Base-by-base conservation (phyloP, 345 rosid species). In the Acer campestre region DNA sequence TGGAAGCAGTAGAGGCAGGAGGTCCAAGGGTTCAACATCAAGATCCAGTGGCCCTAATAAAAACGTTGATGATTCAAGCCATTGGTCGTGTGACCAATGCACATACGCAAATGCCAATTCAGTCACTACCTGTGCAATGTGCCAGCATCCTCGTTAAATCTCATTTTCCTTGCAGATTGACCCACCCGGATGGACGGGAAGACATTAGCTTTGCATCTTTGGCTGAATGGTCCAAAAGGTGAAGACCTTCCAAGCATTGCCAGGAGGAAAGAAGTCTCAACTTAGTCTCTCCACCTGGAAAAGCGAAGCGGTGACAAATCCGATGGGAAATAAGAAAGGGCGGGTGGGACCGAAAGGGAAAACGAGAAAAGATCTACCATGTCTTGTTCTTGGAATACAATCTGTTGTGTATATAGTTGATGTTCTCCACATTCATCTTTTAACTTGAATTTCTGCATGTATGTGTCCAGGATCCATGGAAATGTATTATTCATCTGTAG, bases 71-170 rank as follows among this genome's bases (percentile, higher is more conserved):
- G 91, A 85, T 31, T 68, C 91, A 16, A 75, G 88, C 75, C 96
- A 85, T 61, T 94, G 97, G 97, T 81, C 93, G 16, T 94, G 98
- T 70, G 94, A 91, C 65, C 82, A 83, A 69, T 94, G 98, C 81
- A 92, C 97, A 53, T 87, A 71, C 44, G 93, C 90, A 6, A 94
- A 94, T 73, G 61, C 77, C 18, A 89, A 74, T 72, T 81, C 92
- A 1, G 89, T 83, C 81, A 85, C 82, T 68, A 61, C 84, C 81
- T 94, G 98, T 78, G 89, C 89, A 63, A 89, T 92, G 81, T 94
- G 98, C 85, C 91, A 85, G 71, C 90, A 84, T 35, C 80, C 83
- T 22, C 87, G 87, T 12, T 87, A 81, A 77, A 61, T 48, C 16
- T 63, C 25, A 49, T 40, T 27, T 4, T 67, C 18, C 31, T 71